phyloP scores from a whole-genome alignment of 2,329 filamentous ascomycete species.

The Stemphylium vesicarium region DNA sequence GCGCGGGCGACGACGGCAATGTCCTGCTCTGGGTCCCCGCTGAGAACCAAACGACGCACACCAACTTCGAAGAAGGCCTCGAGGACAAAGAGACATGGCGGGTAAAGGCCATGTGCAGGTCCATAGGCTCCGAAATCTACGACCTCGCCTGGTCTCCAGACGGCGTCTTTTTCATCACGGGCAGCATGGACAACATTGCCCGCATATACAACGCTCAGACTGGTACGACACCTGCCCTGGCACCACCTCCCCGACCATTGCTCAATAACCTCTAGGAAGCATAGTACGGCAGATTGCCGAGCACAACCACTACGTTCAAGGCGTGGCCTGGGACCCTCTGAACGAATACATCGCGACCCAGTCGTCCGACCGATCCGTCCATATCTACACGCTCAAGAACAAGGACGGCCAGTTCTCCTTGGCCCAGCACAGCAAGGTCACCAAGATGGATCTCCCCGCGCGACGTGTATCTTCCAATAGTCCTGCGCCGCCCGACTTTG shows the following conservation, averaged over 20 bases:
- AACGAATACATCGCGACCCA: constrained; percentile 99
- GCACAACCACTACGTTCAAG: constrained; percentile 97
- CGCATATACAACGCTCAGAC: constrained; percentile 95
- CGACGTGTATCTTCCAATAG: constrained; percentile 90
- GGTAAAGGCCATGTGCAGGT: constrained; percentile 96
- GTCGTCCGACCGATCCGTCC: constrained; percentile 95
- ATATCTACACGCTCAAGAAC: constrained; percentile 94
- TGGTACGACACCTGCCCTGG: constrained; percentile 60
- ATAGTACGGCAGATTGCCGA: constrained; percentile 89
- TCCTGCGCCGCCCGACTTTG: constrained; percentile 85
- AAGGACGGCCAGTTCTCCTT: constrained; percentile 96
- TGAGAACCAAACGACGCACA: constrained; percentile 69
- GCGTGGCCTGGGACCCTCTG: constrained; percentile 95
- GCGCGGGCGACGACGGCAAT: constrained; percentile 96
- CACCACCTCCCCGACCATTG: constrained; percentile 13
- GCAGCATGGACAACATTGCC: constrained; percentile 98
- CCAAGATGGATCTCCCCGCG: constrained; percentile 91
- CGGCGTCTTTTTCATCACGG: constrained; percentile 92
- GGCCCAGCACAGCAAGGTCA: constrained; percentile 77
- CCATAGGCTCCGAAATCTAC: constrained; percentile 94
- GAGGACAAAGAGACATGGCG: constrained; percentile 98
- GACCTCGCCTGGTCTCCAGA: constrained; percentile 99
- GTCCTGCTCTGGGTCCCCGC: constrained; percentile 95
- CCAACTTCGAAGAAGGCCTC: constrained; percentile 80
- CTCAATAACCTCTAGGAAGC: constrained; percentile 35